Percentiles rank a stretch among this genome's conserved stretches.
These are phyloP conservation scores for Vitis cinerea DNA, from an alignment of 164 flowering plant species.

Conservation along the genomic window DNA sequence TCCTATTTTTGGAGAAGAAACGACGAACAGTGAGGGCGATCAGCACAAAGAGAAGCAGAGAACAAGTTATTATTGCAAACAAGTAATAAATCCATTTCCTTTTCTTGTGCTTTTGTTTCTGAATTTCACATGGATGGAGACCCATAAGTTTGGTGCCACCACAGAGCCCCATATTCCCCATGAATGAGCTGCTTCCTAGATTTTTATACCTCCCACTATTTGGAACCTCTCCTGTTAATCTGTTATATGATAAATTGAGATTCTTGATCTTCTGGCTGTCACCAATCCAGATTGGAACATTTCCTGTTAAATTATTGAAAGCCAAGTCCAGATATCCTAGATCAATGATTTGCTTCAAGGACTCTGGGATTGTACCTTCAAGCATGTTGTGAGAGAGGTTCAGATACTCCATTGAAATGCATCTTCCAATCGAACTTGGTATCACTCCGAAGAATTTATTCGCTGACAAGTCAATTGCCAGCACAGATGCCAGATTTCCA, in stretches of 20 bases:
- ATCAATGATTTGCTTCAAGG: neutral
- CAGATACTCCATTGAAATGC: neutral
- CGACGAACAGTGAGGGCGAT: neutral
- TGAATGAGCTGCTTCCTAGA: conserved; percentile 9
- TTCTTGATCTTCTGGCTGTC: neutral
- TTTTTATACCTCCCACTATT: conserved; percentile 1
- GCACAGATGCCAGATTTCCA: neutral
- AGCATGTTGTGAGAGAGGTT: conserved; percentile 3
- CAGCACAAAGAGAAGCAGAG: neutral
- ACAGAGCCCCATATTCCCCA: conserved; percentile 18
- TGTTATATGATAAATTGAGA: neutral
- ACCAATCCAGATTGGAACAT: conserved; percentile 3
- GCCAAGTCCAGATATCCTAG: conserved; percentile 9
- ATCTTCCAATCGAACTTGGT: conserved; percentile 1
- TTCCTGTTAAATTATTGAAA: neutral
- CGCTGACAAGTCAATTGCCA: neutral
- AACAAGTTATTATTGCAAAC: neutral
- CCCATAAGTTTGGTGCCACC: conserved; percentile 10
- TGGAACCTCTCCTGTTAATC: conserved; percentile 10
- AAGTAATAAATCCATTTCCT: neutral
- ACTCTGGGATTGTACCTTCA: conserved; percentile 7
- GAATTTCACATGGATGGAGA: conserved; percentile 14
- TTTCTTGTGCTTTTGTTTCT: neutral
- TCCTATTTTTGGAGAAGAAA: neutral
- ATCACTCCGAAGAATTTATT: conserved; percentile 4